Evolutionary conservation across 305 asterid genomes (phyloP), one percentile per base, ranked within the genome.

Genomic region (Solanum chacoense): DNA sequence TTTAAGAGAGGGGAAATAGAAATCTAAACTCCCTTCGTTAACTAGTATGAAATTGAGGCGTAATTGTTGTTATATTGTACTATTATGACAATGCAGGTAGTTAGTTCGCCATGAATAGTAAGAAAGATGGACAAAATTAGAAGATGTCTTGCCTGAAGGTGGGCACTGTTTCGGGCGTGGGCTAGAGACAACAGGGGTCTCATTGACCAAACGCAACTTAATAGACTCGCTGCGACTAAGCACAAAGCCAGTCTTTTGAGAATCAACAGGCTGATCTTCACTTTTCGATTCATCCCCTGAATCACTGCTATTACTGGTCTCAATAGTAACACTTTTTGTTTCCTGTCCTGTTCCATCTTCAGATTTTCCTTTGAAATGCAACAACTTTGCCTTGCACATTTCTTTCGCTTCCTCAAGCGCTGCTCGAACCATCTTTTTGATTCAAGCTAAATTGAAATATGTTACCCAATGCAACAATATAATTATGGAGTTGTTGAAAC

Each of bases 71-170:
- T 42, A 28, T 50, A 50, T 29, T 50, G 4, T 83, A 76, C 26
- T 75, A 28, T 26, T 16, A 81, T 42, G 3, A 42, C n/a, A 29
- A 83, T 67, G 31, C 73, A 34, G 45, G 83, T 76, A 20, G 29
- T 34, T 76, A 35, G 29, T 76, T 35, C 0, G 9, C 12, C 34
- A 78, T 7, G 31, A 11, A 76, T 78, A 26, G 32, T 50, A 72
- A 42, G 29, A 35, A 35, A 63, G 37, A 10, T 38, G 6, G 84
- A 35, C 5, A 35, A 16, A 31, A 12, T 28, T 6, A 35, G 72
- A 40, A 7, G 6, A 36, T 45, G 31, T 72, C 88, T 91, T 92
- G 90, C 97, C 97, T 87, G 96, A 89, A 37, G 91, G 92, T 11
- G 45, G 90, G 13, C 89, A 69, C 72, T 93, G 94, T 75, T 29